phyloP scores from a whole-genome alignment of 228 moss, liverwort and hornwort species.

The Sphagnum fallax region DNA sequence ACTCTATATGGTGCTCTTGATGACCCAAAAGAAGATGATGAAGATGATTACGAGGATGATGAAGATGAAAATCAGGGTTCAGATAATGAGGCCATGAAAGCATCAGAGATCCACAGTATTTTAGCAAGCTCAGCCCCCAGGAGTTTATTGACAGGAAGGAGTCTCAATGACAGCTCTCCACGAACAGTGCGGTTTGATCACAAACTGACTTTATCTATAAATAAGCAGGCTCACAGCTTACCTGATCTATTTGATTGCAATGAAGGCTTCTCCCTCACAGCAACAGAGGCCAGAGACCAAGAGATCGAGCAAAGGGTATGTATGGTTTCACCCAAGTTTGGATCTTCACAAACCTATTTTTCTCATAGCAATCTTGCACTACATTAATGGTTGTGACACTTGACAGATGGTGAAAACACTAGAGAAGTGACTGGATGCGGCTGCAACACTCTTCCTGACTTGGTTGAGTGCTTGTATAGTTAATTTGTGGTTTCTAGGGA shows the following conservation, averaged over 20 bases:
- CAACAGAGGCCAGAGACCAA: background rate
- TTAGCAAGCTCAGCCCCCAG: background rate
- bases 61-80: too few species aligned
- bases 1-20: background rate
- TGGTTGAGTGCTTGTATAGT: too few species aligned
- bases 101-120: background rate
- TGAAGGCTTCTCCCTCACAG: background rate
- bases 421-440: too few species aligned
- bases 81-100: background rate
- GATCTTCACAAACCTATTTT: too few species aligned
- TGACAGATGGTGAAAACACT: too few species aligned
- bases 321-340: background rate
- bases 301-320: background rate
- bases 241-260: background rate
- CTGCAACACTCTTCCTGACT: too few species aligned
- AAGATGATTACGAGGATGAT: too few species aligned
- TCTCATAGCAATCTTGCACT: too few species aligned
- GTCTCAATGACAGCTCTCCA: background rate
- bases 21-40: too few species aligned
- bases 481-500: too few species aligned
- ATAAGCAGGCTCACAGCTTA: background rate
- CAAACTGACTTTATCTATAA: background rate
- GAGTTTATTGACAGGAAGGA: background rate
- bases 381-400: too few species aligned
- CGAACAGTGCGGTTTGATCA: background rate